Conservation (phyloP, 805 yeast species). For the Spathaspora sp. region DNA sequence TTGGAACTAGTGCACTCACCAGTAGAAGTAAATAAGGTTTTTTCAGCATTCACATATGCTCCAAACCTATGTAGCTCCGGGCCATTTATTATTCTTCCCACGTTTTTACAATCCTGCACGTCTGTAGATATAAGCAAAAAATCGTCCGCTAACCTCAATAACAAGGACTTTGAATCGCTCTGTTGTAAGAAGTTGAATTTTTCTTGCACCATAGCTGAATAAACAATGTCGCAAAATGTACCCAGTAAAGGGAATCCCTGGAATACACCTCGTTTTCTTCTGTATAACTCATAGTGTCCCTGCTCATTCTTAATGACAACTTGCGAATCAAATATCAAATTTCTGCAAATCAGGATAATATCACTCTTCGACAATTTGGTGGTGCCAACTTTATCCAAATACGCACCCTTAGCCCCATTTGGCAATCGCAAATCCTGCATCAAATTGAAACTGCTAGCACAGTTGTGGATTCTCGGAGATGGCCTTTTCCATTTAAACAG, state of each 20-base stretch:
- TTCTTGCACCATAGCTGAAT: constrained; percentile 55
- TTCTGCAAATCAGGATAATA: constrained; percentile 40
- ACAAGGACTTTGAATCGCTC: constrained; percentile 7
- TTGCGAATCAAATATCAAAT: constrained; percentile 53
- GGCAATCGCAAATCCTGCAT: not conserved
- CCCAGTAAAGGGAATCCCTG: constrained; percentile 84
- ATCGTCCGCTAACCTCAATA: constrained; percentile 80
- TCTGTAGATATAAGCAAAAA: constrained; percentile 65
- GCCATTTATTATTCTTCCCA: constrained; percentile 16
- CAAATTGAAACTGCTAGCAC: not conserved
- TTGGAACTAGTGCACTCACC: not conserved
- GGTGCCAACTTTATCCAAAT: constrained; percentile 23
- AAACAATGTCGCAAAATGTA: constrained; percentile 68
- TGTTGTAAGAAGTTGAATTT: constrained; percentile 16
- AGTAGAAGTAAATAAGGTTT: constrained; percentile 18
- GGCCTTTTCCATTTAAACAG: not conserved
- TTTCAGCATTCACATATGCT: constrained; percentile 31
- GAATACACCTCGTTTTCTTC: constrained; percentile 67
- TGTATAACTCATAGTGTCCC: constrained; percentile 24
- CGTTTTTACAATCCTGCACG: constrained; percentile 15
- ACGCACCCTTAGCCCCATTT: constrained; percentile 1
- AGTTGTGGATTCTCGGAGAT: not conserved
- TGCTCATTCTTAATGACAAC: constrained; percentile 25
- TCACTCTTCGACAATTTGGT: constrained; percentile 38
- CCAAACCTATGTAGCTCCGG: constrained; percentile 24